Evolutionary conservation across 495 filamentous ascomycete species (phyloP).

Genomic region (Penicillium soppii): DNA sequence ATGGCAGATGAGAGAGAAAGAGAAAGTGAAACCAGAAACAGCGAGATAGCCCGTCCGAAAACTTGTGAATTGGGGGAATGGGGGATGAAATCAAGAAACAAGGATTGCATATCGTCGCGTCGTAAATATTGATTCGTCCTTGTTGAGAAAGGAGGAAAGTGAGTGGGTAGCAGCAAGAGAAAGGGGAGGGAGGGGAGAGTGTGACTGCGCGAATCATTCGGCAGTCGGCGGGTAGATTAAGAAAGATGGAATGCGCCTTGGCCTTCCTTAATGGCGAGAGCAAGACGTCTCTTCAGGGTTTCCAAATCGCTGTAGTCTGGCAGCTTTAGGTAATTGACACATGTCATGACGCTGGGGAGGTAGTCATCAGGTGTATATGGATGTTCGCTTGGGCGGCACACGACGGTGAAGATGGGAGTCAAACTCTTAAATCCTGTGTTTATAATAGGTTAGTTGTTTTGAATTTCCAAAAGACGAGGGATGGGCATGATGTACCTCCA

Average conservation of each 20-base stretch:
- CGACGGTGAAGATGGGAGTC: constrained; percentile 97
- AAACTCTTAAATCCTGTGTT: constrained; percentile 87
- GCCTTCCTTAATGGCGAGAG: constrained; percentile 90
- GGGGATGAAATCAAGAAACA: constrained; percentile 20
- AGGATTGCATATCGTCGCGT: constrained; percentile 21
- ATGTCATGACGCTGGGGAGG: constrained; percentile 98
- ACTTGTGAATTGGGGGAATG: constrained; percentile 8
- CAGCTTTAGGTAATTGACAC: constrained; percentile 98
- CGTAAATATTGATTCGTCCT: constrained; percentile 12
- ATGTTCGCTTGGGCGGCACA: constrained; percentile 95
- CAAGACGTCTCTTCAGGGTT: constrained; percentile 70
- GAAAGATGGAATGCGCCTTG: constrained; percentile 98
- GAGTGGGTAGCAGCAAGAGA: background rate
- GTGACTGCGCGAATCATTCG: background rate
- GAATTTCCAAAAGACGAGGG: constrained; percentile 12
- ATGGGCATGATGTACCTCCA: constrained; percentile 65
- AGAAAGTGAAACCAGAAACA: constrained; percentile 12
- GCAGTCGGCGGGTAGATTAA: constrained; percentile 35
- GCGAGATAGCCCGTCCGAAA: constrained; percentile 23
- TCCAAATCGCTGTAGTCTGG: constrained; percentile 88
- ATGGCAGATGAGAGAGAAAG: constrained; percentile 12
- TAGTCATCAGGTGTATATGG: constrained; percentile 96
- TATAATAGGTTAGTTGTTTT: constrained; percentile 12
- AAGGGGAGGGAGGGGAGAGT: background rate
- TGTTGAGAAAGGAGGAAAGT: background rate